A percentile compares a stretch with the other conserved stretches of the same genome.
Conservation (phyloP, 1,139 yeast species). For the Candida labiduridarum region DNA sequence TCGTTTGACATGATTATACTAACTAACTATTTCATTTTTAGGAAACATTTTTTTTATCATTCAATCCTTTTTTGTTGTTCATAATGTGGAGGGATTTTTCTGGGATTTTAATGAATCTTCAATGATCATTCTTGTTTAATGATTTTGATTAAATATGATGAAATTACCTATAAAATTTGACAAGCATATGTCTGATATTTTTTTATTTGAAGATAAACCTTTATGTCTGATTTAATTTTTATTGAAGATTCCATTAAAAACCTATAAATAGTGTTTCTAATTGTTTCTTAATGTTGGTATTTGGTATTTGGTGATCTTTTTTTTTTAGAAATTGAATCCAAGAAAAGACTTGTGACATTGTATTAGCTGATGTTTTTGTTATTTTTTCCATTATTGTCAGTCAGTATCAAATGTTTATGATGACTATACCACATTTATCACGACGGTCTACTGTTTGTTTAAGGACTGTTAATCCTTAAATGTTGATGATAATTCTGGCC, state of each 20-base stretch:
- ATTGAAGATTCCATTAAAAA: conserved; percentile 12
- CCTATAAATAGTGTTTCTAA: conserved; percentile 5
- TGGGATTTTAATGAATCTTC: conserved; percentile 9
- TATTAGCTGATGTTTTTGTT: too few species aligned
- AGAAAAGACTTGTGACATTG: too few species aligned
- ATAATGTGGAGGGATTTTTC: too few species aligned
- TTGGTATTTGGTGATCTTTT: not conserved
- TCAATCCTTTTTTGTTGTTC: not conserved
- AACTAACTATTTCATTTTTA: not conserved
- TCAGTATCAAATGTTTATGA: conserved; percentile 61
- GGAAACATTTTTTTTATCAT: conserved; percentile 1
- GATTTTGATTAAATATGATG: conserved; percentile 5
- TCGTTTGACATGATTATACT: not conserved
- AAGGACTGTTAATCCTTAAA: conserved; percentile 69
- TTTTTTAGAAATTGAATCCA: not conserved
- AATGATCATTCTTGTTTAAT: conserved; percentile 7
- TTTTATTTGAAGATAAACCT: conserved; percentile 47
- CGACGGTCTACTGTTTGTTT: conserved; percentile 99
- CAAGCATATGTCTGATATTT: conserved; percentile 98
- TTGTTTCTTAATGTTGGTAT: not conserved
- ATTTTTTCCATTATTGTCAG: not conserved
- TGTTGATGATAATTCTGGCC: conserved; percentile 95
- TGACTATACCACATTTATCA: conserved; percentile 86
- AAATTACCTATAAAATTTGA: conserved; percentile 38
- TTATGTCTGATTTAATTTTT: conserved; percentile 4